Percentiles rank a stretch among this genome's conserved stretches.
Evolutionary conservation across 2,329 filamentous ascomycete species (phyloP).

Genomic region (Fusarium pilosicola): DNA sequence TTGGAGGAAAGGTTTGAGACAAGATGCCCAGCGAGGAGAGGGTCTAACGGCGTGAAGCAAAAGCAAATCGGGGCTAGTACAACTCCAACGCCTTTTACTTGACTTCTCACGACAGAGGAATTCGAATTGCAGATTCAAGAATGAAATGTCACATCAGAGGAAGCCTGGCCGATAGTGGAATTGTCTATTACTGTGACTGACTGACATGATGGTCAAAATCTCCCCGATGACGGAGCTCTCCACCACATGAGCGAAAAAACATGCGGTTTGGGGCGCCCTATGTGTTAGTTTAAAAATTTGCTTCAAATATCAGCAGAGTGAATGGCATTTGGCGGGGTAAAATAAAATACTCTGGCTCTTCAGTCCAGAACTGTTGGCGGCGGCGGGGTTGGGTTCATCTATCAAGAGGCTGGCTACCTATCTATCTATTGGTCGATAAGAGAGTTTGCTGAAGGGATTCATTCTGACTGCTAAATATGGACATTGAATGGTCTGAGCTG

Average conservation of each 20-base stretch:
- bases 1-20: constrained; percentile 18
- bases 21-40: constrained; percentile 9
- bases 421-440: constrained; percentile 21
- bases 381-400: constrained; percentile 12
- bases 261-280: constrained; percentile 9
- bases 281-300: constrained; percentile 7
- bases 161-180: constrained; percentile 15
- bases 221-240: constrained; percentile 36
- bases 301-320: background rate
- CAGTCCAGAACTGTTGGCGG: constrained; percentile 9
- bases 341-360: constrained; percentile 1
- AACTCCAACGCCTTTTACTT: constrained; percentile 3
- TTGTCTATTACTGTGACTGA: constrained; percentile 20
- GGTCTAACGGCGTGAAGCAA: constrained; percentile 29
- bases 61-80: constrained; percentile 28
- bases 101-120: background rate
- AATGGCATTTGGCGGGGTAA: constrained; percentile 32
- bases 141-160: constrained; percentile 2
- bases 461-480: constrained; percentile 15
- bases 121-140: background rate
- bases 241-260: background rate
- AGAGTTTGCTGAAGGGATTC: background rate
- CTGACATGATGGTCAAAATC: background rate
- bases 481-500: background rate
- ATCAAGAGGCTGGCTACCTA: background rate